phyloP scores from a whole-genome alignment of 768 basidiomycete genomes.

The Suillus americanus region DNA sequence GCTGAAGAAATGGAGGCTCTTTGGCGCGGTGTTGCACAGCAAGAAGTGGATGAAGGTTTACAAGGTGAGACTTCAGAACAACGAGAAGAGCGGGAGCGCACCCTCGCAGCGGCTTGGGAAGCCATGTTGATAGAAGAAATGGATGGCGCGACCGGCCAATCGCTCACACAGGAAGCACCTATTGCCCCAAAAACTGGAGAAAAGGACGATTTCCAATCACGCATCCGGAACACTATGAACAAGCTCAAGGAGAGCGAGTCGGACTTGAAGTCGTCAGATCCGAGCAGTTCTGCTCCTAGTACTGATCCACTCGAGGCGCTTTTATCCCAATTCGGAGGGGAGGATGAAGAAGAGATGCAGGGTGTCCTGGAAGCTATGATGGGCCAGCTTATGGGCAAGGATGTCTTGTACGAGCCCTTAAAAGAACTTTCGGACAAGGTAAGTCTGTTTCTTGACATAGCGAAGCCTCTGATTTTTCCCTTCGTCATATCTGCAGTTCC shows the following conservation, averaged over 20 bases:
- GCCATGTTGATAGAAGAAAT: slow-evolving; percentile 66
- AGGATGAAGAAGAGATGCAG: slow-evolving; percentile 55
- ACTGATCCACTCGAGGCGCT: slow-evolving; percentile 51
- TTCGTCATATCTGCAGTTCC: slow-evolving; percentile 53
- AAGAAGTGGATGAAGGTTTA: slow-evolving; percentile 14
- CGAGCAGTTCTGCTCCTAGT: not conserved
- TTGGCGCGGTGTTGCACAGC: slow-evolving; percentile 30
- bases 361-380: slow-evolving; percentile 72
- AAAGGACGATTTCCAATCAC: slow-evolving; percentile 60
- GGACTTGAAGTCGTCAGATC: slow-evolving; percentile 21
- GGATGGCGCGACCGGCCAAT: slow-evolving; percentile 35
- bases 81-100: slow-evolving; percentile 32
- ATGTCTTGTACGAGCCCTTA: slow-evolving; percentile 48
- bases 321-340: slow-evolving; percentile 46
- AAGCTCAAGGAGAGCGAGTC: slow-evolving; percentile 71
- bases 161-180: slow-evolving; percentile 7
- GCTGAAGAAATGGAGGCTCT: slow-evolving; percentile 45
- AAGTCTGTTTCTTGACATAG: slow-evolving; percentile 14
- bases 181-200: slow-evolving; percentile 10
- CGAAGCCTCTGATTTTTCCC: slow-evolving; percentile 1
- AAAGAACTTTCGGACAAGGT: slow-evolving; percentile 78
- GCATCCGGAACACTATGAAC: slow-evolving; percentile 70
- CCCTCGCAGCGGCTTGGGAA: slow-evolving; percentile 67
- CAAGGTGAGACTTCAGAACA: slow-evolving; percentile 1
- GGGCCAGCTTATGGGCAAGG: slow-evolving; percentile 32